Evolutionary conservation across 192 early-diverging fungal species (phyloP).

Genomic region (Coemansia sp.): DNA sequence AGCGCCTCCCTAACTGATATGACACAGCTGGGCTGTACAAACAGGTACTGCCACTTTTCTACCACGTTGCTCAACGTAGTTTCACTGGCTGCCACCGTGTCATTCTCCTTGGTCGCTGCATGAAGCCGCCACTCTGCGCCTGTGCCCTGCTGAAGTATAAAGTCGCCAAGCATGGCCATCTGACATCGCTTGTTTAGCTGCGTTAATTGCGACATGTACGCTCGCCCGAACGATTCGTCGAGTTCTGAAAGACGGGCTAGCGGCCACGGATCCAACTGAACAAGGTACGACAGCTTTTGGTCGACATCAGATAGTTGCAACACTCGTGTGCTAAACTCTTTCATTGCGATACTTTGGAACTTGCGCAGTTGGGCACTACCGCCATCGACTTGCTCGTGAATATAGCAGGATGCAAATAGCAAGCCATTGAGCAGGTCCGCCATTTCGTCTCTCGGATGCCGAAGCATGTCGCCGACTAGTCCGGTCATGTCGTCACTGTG

Average conservation of each 20-base stretch:
- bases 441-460: neutral
- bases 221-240: constrained; percentile 3
- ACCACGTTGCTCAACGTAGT: constrained; percentile 9
- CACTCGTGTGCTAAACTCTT: neutral
- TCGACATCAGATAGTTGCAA: neutral
- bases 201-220: constrained; percentile 13
- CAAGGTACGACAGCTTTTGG: neutral
- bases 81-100: constrained; percentile 1
- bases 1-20: constrained; percentile 5
- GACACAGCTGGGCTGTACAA: neutral
- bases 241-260: neutral
- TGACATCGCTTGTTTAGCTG: constrained; percentile 23
- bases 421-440: constrained; percentile 1
- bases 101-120: neutral
- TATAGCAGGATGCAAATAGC: constrained; percentile 10
- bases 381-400: neutral
- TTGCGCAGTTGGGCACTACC: neutral
- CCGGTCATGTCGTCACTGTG: neutral
- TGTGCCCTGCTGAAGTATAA: neutral
- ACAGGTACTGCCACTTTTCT: constrained; percentile 22
- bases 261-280: constrained; percentile 7
- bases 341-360: neutral
- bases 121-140: constrained; percentile 1
- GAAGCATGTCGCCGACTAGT: neutral
- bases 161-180: constrained; percentile 28